Conservation (phyloP, 768 basidiomycete genomes). For the Hericium alpestre region DNA sequence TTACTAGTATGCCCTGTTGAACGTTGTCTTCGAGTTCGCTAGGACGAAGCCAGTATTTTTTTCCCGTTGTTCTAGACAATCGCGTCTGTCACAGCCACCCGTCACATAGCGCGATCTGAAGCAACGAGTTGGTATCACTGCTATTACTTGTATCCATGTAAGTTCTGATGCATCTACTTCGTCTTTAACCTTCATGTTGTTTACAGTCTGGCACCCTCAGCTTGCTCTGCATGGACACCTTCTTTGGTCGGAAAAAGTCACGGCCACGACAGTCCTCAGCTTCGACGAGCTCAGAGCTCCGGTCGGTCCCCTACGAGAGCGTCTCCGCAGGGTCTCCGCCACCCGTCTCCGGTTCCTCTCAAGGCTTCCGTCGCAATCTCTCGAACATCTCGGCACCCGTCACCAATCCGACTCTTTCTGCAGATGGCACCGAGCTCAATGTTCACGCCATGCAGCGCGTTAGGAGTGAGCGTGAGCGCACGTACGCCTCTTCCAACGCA, state of each 20-base stretch:
- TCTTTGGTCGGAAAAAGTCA: slow-evolving; percentile 51
- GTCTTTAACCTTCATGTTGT: no score
- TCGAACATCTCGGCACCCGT: slow-evolving; percentile 66
- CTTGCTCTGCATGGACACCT: slow-evolving; percentile 39
- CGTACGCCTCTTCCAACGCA: slow-evolving; percentile 26
- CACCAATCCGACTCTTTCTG: slow-evolving; percentile 70
- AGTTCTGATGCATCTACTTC: neutral
- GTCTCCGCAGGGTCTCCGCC: slow-evolving; percentile 51
- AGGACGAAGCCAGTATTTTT: no score
- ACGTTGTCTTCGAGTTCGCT: no score
- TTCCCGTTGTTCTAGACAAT: no score
- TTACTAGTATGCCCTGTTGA: no score
- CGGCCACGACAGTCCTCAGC: slow-evolving; percentile 54
- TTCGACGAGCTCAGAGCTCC: slow-evolving; percentile 45
- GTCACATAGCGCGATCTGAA: no score
- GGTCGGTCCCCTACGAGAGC: slow-evolving; percentile 65
- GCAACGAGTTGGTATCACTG: neutral
- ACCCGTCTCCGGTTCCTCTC: slow-evolving; percentile 43
- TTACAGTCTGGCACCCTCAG: no score
- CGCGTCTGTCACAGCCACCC: no score
- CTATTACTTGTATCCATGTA: neutral
- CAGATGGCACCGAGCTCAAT: slow-evolving; percentile 64
- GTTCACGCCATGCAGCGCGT: slow-evolving; percentile 41
- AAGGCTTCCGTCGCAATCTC: slow-evolving; percentile 30
- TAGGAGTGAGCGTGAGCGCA: slow-evolving; percentile 44